Percentiles rank a stretch among this genome's conserved stretches.
These are phyloP conservation scores for Pseudozyma tsukubaensis DNA, from an alignment of 1,284 basidiomycete genomes.

Conservation along the genomic window DNA sequence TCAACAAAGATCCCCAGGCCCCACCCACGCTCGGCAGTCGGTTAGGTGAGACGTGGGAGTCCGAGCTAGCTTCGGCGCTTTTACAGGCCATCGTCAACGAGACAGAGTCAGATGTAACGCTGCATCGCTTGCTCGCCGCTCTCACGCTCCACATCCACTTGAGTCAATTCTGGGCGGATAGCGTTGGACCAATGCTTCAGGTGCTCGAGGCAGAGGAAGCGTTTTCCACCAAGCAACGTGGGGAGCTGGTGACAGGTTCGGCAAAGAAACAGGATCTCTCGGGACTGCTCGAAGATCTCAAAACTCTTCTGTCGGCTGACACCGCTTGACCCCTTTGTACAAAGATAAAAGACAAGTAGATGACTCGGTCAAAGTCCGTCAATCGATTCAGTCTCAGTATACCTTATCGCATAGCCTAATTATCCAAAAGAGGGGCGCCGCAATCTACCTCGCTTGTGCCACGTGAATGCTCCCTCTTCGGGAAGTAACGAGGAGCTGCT, in stretches of 20 bases:
- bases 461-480: not conserved
- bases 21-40: slow-evolving; percentile 76
- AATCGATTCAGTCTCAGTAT: no score
- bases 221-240: slow-evolving; percentile 10
- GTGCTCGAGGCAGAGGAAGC: slow-evolving; percentile 73
- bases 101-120: slow-evolving; percentile 78
- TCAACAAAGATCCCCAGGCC: slow-evolving; percentile 65
- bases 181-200: slow-evolving; percentile 77
- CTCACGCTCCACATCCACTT: slow-evolving; percentile 79
- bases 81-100: slow-evolving; percentile 80
- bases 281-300: slow-evolving; percentile 29
- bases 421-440: slow-evolving; percentile 5
- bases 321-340: not conserved
- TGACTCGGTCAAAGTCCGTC: no score
- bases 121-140: slow-evolving; percentile 77
- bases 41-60: slow-evolving; percentile 74
- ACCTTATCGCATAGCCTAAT: not conserved
- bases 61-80: slow-evolving; percentile 82
- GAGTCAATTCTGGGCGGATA: slow-evolving; percentile 73
- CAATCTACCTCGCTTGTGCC: not conserved
- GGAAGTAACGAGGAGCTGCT: not conserved
- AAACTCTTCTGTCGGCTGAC: slow-evolving; percentile 16
- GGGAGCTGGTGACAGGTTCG: slow-evolving; percentile 19
- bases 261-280: slow-evolving; percentile 28
- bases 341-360: no score